Evolutionary conservation across 2,329 filamentous ascomycete species (phyloP).

Genomic region (Phyllosticta citrichinensis): DNA sequence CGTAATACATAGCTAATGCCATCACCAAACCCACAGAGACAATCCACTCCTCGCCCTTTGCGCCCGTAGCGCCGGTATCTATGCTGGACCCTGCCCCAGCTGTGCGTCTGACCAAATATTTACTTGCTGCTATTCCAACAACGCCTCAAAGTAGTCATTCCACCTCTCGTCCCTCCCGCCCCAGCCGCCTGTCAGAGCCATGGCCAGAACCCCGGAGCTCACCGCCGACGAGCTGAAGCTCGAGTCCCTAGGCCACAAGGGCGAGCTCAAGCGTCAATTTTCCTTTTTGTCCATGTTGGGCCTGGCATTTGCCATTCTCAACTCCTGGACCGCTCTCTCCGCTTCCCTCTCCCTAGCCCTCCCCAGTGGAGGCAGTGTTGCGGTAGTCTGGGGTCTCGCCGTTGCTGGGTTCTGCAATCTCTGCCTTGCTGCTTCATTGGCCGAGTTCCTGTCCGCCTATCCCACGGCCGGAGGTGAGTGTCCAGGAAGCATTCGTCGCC

Average conservation of each 20-base stretch:
- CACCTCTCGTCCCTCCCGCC: not conserved
- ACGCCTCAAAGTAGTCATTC: not conserved
- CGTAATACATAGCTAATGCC: slow-evolving; percentile 4
- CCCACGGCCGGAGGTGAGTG: slow-evolving; percentile 32
- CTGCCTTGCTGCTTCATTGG: slow-evolving; percentile 57
- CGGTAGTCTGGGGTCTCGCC: slow-evolving; percentile 61
- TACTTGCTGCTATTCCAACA: not conserved
- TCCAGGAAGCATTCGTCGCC: not conserved
- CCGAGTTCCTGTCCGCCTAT: slow-evolving; percentile 61
- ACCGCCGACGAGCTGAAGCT: slow-evolving; percentile 26
- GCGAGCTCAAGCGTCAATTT: slow-evolving; percentile 49
- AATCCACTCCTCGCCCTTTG: not conserved
- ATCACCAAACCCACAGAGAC: slow-evolving; percentile 7
- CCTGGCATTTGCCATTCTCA: slow-evolving; percentile 53
- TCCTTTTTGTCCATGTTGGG: slow-evolving; percentile 51
- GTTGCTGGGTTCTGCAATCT: slow-evolving; percentile 54
- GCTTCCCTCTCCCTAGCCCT: slow-evolving; percentile 51
- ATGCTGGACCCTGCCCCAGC: not conserved
- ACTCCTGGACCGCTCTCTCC: slow-evolving; percentile 53
- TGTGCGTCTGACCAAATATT: not conserved
- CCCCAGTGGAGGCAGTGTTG: slow-evolving; percentile 59
- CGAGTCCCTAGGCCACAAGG: slow-evolving; percentile 43
- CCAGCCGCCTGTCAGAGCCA: not conserved
- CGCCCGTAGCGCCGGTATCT: slow-evolving; percentile 7
- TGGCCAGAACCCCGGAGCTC: slow-evolving; percentile 1